Base-by-base conservation (phyloP, 306 rosid genomes). In the Sicyos baderoa region DNA sequence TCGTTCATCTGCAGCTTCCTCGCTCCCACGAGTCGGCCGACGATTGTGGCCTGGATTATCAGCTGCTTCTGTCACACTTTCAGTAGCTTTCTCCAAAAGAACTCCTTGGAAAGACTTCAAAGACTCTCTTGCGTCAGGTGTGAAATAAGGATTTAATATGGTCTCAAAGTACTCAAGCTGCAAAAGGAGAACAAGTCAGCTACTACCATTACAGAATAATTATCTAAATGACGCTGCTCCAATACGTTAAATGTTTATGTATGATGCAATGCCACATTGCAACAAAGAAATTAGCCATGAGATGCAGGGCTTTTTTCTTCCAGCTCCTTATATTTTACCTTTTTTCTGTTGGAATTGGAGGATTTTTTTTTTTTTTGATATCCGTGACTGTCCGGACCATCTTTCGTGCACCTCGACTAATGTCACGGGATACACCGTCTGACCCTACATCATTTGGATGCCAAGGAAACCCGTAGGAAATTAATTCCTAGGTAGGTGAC, bases 141-240 rank as follows among this genome's bases (percentile, higher is more conserved):
- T 90, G 68, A 94, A 88, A 79, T 90, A 94, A 61, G 96, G 96
- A 72, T 86, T 90, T 78, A 94, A 86, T 80, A 94, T 85, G 27
- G 87, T 86, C 90, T 94, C 97, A 0, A 86, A 90, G 85, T 94
- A 94, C 76, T 94, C 99, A 77, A 94, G 99, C 99, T 94, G 95
- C 88, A 82, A 70, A 62, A 66, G 29, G 72, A 54, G 16, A 50
- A 65, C 68, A 62, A 16, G 16, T 35, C 27, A 9, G 21, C 40
- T 11, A 71, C 9, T 71, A 40, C 42, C 56, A 45, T 66, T 48
- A 23, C 13, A 23, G 40, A 3, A 5, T 47, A 66, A 49, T 19
- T 27, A 29, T 50, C 50, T 32, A 53, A 53, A 70, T 35, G 73
- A 70, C 54, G 32, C 49, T 67, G 25, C 70, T 7, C 54, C 22